These are phyloP conservation scores for Fraxinus velutina DNA, from an alignment of 305 asterid species.

Conservation along the genomic window DNA sequence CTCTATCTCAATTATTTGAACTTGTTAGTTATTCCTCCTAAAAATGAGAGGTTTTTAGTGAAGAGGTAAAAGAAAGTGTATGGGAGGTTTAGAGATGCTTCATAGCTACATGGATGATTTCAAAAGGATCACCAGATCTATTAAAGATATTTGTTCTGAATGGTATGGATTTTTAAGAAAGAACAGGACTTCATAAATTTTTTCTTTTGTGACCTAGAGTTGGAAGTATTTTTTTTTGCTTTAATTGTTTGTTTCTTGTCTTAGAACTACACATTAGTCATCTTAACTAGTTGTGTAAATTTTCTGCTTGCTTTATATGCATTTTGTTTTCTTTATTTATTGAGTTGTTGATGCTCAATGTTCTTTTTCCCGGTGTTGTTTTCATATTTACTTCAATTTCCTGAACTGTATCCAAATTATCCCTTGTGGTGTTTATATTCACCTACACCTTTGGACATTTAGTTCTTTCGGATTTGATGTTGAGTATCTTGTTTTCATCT, in stretches of 20 bases:
- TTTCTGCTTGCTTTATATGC: not conserved
- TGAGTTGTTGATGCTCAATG: not conserved
- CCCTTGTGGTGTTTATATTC: not conserved
- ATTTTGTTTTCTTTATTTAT: not conserved
- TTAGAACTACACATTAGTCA: not conserved
- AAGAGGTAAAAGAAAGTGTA: not conserved
- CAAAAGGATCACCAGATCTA: not conserved
- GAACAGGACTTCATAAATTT: not conserved
- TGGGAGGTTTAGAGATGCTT: not conserved
- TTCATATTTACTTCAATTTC: constrained; percentile 3
- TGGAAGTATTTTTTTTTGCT: not conserved
- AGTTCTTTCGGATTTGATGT: constrained; percentile 11
- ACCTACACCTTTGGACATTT: not conserved
- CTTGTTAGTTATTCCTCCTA: not conserved
- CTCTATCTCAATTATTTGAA: not conserved
- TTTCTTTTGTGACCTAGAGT: not conserved
- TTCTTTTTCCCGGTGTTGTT: not conserved
- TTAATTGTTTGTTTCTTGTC: not conserved
- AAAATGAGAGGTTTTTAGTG: not conserved
- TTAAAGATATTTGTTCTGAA: not conserved
- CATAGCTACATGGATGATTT: not conserved
- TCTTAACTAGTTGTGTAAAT: not conserved
- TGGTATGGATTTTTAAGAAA: not conserved
- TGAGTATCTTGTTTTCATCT: constrained; percentile 23
- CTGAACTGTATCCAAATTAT: not conserved